A percentile compares a stretch with the other conserved stretches of the same genome.
phyloP scores from a whole-genome alignment of 768 basidiomycete genomes.

The Cyclocybe aegerita region DNA sequence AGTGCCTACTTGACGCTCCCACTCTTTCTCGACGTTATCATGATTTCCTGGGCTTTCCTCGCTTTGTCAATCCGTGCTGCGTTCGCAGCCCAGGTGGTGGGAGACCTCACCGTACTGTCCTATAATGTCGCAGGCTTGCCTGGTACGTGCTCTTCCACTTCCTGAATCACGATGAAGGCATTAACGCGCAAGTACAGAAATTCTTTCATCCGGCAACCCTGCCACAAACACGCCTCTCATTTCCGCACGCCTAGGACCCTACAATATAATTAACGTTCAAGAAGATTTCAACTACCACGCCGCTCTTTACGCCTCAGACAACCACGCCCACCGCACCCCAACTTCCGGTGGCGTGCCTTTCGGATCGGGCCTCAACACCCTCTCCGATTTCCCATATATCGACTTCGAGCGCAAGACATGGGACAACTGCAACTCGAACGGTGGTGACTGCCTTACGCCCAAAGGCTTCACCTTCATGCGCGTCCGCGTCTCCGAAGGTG shows the following conservation, averaged over 20 bases:
- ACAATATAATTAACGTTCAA: conserved; percentile 32
- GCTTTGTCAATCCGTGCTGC: conserved; percentile 3
- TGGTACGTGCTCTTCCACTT: conserved; percentile 15
- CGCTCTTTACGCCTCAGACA: conserved; percentile 31
- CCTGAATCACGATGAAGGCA: background rate
- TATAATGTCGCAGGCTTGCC: conserved; percentile 35
- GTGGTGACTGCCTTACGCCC: conserved; percentile 37
- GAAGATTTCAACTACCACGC: conserved; percentile 41
- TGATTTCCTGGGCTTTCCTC: conserved; percentile 5
- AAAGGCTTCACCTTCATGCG: conserved; percentile 40
- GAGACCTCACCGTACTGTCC: conserved; percentile 26
- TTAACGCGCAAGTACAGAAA: conserved; percentile 11
- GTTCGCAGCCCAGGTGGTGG: conserved; percentile 21
- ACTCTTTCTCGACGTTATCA: background rate
- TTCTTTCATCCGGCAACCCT: conserved; percentile 28
- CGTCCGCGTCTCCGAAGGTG: conserved; percentile 27
- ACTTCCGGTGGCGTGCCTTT: conserved; percentile 35
- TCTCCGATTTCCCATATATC: conserved; percentile 32
- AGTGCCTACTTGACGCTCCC: no score
- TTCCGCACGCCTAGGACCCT: conserved; percentile 28
- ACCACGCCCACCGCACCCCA: conserved; percentile 33
- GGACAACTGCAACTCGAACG: conserved; percentile 26
- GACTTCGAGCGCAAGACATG: conserved; percentile 31
- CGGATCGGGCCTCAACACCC: conserved; percentile 36
- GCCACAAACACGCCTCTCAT: conserved; percentile 28